Evolutionary conservation across 768 basidiomycete genomes (phyloP), one percentile per base, ranked within the genome.

Genomic region (Porpolomopsis calyptriformis): DNA sequence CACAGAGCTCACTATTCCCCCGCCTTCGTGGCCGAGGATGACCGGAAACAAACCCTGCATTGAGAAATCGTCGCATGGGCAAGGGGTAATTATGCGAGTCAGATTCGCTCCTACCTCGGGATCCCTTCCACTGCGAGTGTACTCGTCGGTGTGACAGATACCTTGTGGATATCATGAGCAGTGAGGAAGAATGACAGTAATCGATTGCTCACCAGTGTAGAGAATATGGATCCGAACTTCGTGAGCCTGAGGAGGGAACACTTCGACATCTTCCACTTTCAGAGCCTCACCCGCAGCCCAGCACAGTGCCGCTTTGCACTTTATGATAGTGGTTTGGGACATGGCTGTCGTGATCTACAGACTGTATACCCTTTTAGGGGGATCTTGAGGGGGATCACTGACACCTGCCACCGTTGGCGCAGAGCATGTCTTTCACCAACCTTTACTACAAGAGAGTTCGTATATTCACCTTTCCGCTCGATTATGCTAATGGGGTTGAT

Each of bases 121-220:
- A 62, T 99, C 94, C 64, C 85, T 85, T 47, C 93, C 92, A 61
- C 89, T 92, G 60, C 92, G 82, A 50, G 91, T 93, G 70, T 93
- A 98, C 60, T 93, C 92, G 58, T 98, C 93, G 58, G 94, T 97
- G 65, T 98, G 93, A 67, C 96, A 99, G 61, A 99, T 85, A 50
- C 85, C 85, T 86, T 48, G 23, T 26, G 37, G 36, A 43, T 39
- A 31, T 35, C 22, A 38, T 26, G 18, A 4, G 18, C 9, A 18
- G 18, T 37, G 20, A 38, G 14, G 23, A 22, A 14, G 18, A 24
- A 37, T n/a, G 4, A 31, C 20, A n/a, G n/a, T n/a, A n/a, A n/a
- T n/a, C n/a, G n/a, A n/a, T n/a, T n/a, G n/a, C 71, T 52, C 57
- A 77, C 93, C 96, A 39, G 91, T 96, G 71, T 90, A 77, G 20